Conservation (phyloP, 768 basidiomycete genomes). For the Myochromella boudieri region DNA sequence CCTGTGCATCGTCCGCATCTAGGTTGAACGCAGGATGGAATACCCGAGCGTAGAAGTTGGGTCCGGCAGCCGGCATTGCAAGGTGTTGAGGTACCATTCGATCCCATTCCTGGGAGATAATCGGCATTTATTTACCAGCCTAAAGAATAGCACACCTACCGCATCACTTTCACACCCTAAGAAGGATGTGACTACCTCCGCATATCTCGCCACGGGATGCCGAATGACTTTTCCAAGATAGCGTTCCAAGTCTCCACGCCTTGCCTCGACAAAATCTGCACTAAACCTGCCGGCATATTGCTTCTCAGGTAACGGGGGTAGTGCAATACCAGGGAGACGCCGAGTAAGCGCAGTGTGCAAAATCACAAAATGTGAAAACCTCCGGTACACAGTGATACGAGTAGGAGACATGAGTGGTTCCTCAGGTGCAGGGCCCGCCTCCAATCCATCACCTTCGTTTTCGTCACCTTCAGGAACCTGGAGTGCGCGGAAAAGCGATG, state of each 20-base stretch:
- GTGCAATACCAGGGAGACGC: constrained; percentile 70
- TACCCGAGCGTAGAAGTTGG: constrained; percentile 74
- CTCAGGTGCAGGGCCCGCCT: constrained; percentile 14
- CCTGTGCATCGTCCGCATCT: constrained; percentile 68
- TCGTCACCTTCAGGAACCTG: constrained; percentile 14
- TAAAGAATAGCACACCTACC: constrained; percentile 42
- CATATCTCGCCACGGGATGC: constrained; percentile 76
- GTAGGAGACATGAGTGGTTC: constrained; percentile 35
- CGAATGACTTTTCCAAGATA: constrained; percentile 70
- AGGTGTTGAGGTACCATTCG: constrained; percentile 60
- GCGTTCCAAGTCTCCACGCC: constrained; percentile 78
- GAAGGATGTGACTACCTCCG: constrained; percentile 80
- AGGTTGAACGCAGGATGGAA: constrained; percentile 87
- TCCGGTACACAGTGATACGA: constrained; percentile 73
- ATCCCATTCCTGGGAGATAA: constrained; percentile 65
- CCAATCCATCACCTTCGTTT: constrained; percentile 14
- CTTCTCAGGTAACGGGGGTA: constrained; percentile 85
- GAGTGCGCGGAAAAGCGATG: constrained; percentile 61
- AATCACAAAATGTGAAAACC: constrained; percentile 83
- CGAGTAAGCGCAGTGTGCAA: constrained; percentile 70
- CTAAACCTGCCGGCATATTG: constrained; percentile 82
- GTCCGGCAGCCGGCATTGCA: constrained; percentile 63
- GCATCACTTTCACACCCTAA: constrained; percentile 72
- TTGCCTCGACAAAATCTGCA: constrained; percentile 78
- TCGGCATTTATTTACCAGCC: background rate